Percentiles rank a stretch among this genome's conserved stretches.
These are phyloP conservation scores for Talaromyces proteolyticus DNA, from an alignment of 495 filamentous ascomycete species.

Conservation along the genomic window DNA sequence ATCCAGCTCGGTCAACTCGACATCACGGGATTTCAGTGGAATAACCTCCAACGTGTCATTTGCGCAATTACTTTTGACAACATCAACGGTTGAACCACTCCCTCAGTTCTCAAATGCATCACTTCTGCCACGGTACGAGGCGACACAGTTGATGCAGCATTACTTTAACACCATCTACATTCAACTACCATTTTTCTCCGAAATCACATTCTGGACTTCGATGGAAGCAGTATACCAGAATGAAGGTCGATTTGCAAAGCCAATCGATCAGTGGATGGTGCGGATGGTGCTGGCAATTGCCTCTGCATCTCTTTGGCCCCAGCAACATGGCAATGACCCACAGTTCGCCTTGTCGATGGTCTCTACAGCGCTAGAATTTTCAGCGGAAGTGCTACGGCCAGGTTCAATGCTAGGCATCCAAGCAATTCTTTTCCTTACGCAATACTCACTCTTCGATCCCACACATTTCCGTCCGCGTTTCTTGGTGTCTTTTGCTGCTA, in stretches of 20 bases:
- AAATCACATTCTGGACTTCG: conserved; percentile 66
- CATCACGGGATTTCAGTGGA: conserved; percentile 84
- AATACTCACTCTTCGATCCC: conserved; percentile 85
- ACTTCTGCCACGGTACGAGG: conserved; percentile 60
- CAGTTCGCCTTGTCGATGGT: conserved; percentile 60
- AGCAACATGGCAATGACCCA: conserved; percentile 56
- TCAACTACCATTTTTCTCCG: conserved; percentile 73
- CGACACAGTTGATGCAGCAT: conserved; percentile 63
- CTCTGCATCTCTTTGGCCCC: conserved; percentile 64
- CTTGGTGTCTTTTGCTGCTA: conserved; percentile 77
- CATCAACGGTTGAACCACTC: conserved; percentile 60
- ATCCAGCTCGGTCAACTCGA: conserved; percentile 78
- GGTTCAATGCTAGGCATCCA: conserved; percentile 79
- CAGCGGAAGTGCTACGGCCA: conserved; percentile 75
- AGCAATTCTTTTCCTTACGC: conserved; percentile 73
- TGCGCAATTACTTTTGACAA: conserved; percentile 71
- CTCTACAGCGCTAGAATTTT: conserved; percentile 62
- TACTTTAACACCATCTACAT: conserved; percentile 78
- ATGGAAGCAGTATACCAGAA: conserved; percentile 73
- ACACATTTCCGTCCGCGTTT: conserved; percentile 88
- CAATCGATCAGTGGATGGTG: conserved; percentile 76
- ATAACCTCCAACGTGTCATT: conserved; percentile 82
- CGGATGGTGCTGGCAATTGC: conserved; percentile 85
- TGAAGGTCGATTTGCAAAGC: conserved; percentile 52
- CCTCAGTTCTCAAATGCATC: conserved; percentile 47